Base-by-base conservation (phyloP, 2,329 filamentous ascomycete species). In the Phyllosticta capitalensis region DNA sequence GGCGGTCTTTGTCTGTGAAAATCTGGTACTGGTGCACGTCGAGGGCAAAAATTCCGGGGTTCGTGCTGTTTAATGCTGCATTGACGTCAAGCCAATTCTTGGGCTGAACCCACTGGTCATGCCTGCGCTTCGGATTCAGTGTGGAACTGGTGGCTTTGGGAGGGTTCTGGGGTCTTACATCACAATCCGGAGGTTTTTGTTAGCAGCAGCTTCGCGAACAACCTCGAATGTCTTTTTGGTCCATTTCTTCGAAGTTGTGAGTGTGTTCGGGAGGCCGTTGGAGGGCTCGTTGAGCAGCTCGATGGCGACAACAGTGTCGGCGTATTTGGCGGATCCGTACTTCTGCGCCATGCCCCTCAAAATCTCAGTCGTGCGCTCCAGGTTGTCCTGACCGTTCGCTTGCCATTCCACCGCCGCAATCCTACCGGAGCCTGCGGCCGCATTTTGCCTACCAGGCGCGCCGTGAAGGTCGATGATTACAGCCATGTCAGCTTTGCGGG, bases 11-110 rank as follows among this genome's bases (percentile, higher is more conserved):
- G 3, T 68, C 62, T 5, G 68, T 71, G 61, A 74, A 73, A 61
- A 78, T 73, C 64, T 78, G 75, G 63, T 77, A 78, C 55, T 77
- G 72, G 58, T 77, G 76, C 60, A 85, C 83, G 66, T 89, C 86
- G 62, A 89, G 71, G 50, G 81, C 79, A 52, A 86, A 79, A 51
- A 81, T 80, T 45, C 79, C 77, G 74, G 1, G 76, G 80, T 64
- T 86, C 74, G 70, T 82, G 83, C 7, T 77, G 79, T 69, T 68
- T 33, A 78, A 66, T 20, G 73, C 75, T 69, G 52, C 33, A 56
- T 64, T 64, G 48, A 70, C 61, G 9, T 64, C 61, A 28, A 61
- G 50, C 75, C 74, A 77, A 65, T 87, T 87, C 81, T 83, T 88
- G 5, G 74, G 76, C 50, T 72, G 76, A 0, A 81, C 78, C 1